Evolutionary conservation across 2,329 filamentous ascomycete species (phyloP).

Genomic region (Pleoardoris graminearum): DNA sequence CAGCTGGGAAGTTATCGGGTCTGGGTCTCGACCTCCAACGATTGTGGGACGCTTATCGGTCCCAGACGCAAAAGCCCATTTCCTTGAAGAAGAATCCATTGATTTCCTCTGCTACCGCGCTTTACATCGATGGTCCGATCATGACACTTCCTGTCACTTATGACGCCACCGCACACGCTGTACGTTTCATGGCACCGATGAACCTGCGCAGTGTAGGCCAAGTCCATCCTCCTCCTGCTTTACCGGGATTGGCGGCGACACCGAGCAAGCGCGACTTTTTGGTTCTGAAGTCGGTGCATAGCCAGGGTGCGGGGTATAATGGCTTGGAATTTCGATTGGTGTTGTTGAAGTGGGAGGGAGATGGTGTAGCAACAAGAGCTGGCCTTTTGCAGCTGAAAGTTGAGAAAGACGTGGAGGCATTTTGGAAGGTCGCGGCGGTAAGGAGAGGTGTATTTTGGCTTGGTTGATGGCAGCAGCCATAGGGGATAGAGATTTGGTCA

Average conservation of each 20-base stretch:
- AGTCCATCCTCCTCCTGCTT: neutral
- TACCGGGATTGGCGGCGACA: too few species aligned
- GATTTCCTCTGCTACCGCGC: neutral
- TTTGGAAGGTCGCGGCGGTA: neutral
- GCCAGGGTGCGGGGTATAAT: neutral
- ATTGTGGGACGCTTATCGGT: neutral
- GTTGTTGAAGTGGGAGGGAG: neutral
- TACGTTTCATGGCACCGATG: neutral
- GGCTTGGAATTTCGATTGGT: neutral
- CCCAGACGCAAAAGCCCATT: neutral
- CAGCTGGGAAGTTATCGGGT: neutral
- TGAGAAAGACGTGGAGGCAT: neutral
- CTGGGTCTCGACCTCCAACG: too few species aligned
- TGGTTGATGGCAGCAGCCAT: neutral
- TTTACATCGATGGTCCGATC: constrained; percentile 1
- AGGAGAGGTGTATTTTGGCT: neutral
- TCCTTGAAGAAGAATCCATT: too few species aligned
- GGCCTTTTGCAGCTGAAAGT: neutral
- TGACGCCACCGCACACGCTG: neutral
- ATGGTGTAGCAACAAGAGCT: neutral
- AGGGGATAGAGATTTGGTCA: too few species aligned
- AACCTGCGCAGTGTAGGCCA: neutral
- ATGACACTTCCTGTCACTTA: neutral
- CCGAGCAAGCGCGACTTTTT: neutral
- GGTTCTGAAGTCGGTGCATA: neutral